Base-by-base conservation (phyloP, 1,139 yeast genomes). In the Barnettozyma hawaiiensis region DNA sequence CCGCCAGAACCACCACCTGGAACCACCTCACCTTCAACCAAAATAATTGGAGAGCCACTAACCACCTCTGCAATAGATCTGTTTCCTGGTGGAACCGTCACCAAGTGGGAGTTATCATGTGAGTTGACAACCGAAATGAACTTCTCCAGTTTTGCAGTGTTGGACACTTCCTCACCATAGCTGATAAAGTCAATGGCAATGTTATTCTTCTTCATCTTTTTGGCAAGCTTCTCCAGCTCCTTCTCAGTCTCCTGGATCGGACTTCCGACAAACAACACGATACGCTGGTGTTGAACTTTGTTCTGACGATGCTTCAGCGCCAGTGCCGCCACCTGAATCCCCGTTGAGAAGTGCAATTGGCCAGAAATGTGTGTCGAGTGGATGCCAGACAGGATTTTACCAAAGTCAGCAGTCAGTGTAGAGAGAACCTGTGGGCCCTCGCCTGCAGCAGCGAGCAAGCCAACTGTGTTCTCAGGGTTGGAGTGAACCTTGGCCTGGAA, bases 231-330 rank as follows among this genome's bases (percentile, higher is more conserved):
- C 56, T 83, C 85, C 54, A 94, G 72, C 20, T 84, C 89, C 60
- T 77, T 77, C 44, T 81, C 83, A 18, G 75, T 70, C 48, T 85
- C 95, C 21, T 60, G 60, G 40, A 94, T 73, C 28, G 97, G 97
- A 45, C 90, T 78, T 23, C 96, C 97, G 33, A 89, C 90, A 66
- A 94, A 92, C 37, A 79, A 87, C 49, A 92, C 75, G 50, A 94
- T 86, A 53, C 98, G 75, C 66, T 90, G 97, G 53, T 80, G 85
- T 61, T 90, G 97, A 9, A 84, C 83, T 64, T 86, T 87, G 67
- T 92, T 89, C 63, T 89, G 96, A 61, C 98, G 87, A 66, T 92
- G 97, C 61, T 89, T 92, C 59, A 92, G 77, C 11, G 97, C 97
- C 59, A 94, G 74, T 39, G 95, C 95, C n/a, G 97, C 98, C 50